Conservation (phyloP, 2,329 filamentous ascomycete species). For the Fusarium sp. region DNA sequence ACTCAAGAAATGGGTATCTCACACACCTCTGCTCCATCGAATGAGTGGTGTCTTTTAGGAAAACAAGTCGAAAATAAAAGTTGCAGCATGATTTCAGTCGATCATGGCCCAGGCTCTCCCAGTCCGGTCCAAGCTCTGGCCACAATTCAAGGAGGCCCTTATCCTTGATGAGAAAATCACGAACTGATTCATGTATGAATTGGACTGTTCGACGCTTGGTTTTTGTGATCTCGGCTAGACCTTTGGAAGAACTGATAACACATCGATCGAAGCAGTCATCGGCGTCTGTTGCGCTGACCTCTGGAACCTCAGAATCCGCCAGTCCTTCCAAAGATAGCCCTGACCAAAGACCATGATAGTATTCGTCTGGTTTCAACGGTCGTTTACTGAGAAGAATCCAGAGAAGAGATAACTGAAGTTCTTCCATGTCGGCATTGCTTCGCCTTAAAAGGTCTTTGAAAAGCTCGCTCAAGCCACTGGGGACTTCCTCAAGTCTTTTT, state of each 20-base stretch:
- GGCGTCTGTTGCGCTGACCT: conserved; percentile 37
- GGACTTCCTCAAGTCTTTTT: conserved; percentile 55
- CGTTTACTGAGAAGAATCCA: conserved; percentile 67
- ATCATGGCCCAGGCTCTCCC: conserved; percentile 6
- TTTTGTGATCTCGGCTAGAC: conserved; percentile 62
- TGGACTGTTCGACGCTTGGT: conserved; percentile 57
- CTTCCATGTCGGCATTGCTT: conserved; percentile 59
- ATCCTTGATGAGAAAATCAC: conserved; percentile 62
- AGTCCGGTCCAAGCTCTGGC: conserved; percentile 16
- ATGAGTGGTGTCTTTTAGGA: accelerated
- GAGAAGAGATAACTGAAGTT: conserved; percentile 62
- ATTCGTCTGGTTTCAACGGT: conserved; percentile 60
- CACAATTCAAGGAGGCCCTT: conserved; percentile 47
- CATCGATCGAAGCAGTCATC: conserved; percentile 41
- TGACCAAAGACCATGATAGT: conserved; percentile 55
- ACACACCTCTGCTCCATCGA: not conserved
- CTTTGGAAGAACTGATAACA: conserved; percentile 64
- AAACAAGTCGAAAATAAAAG: conserved; percentile 2
- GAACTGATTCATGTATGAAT: conserved; percentile 69
- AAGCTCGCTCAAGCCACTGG: conserved; percentile 59
- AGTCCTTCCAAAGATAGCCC: accelerated
- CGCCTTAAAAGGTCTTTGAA: conserved; percentile 67
- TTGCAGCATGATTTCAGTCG: conserved; percentile 22
- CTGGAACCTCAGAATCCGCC: not conserved
- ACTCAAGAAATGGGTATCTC: conserved; percentile 30